Evolutionary conservation across 495 filamentous ascomycete species (phyloP).

Genomic region (Hyaloscypha finlandica): DNA sequence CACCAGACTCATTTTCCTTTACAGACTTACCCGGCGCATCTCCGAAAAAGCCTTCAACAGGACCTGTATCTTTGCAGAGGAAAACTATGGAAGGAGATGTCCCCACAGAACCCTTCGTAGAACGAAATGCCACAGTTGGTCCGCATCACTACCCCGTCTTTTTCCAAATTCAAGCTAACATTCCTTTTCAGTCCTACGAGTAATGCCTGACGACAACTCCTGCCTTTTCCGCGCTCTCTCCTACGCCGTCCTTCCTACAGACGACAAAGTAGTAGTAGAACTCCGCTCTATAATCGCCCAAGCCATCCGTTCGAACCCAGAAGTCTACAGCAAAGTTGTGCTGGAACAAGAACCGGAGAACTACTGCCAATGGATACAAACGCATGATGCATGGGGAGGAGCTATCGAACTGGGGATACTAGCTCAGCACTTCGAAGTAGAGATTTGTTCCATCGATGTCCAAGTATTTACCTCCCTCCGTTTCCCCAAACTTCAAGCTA

Average conservation of each 20-base stretch:
- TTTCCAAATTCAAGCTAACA: conserved; percentile 10
- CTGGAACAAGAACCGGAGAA: conserved; percentile 72
- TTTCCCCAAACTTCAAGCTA: neutral
- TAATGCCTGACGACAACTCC: conserved; percentile 97
- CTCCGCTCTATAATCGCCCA: conserved; percentile 82
- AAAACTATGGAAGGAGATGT: conserved; percentile 52
- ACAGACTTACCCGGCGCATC: neutral
- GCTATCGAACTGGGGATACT: conserved; percentile 87
- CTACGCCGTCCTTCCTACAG: conserved; percentile 69
- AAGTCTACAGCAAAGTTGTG: conserved; percentile 71
- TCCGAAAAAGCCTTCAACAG: neutral
- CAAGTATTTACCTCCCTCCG: conserved; percentile 35
- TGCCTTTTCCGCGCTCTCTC: conserved; percentile 92
- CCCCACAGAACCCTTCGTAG: conserved; percentile 66
- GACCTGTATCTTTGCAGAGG: conserved; percentile 29
- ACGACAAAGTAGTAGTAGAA: conserved; percentile 68
- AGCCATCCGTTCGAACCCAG: conserved; percentile 71
- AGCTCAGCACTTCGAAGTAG: conserved; percentile 80
- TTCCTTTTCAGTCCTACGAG: conserved; percentile 63
- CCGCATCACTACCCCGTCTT: neutral
- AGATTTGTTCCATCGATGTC: conserved; percentile 82
- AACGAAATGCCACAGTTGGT: conserved; percentile 59
- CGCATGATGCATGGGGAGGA: conserved; percentile 85
- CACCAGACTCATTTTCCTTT: conserved; percentile 1
- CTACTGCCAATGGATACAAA: conserved; percentile 86